phyloP scores from a whole-genome alignment of 1,139 yeast genomes.

The Yamadazyma triangularis region DNA sequence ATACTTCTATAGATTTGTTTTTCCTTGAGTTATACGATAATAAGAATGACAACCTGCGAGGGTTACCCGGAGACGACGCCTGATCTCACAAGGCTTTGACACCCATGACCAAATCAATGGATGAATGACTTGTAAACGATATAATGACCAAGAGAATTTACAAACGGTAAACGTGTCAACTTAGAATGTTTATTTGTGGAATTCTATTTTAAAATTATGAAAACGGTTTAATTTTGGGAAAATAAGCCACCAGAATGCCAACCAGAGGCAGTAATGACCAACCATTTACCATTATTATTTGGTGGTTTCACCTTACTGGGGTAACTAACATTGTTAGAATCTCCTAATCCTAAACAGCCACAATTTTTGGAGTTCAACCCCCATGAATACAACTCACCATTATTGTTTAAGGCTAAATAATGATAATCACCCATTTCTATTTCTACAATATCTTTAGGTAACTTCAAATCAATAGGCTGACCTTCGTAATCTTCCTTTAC shows the following conservation, averaged over 20 bases:
- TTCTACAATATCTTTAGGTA: constrained; percentile 40
- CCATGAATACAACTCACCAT: constrained; percentile 66
- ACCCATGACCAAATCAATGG: too few relatives aligned
- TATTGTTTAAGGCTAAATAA: constrained; percentile 53
- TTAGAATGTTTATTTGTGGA: too few relatives aligned
- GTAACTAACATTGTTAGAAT: constrained; percentile 20
- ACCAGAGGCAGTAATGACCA: constrained; percentile 65
- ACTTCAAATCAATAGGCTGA: constrained; percentile 30
- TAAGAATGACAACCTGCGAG: not conserved
- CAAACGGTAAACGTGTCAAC: too few relatives aligned
- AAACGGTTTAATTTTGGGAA: too few relatives aligned
- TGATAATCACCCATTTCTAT: constrained; percentile 76
- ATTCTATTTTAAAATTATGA: too few relatives aligned
- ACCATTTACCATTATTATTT: constrained; percentile 36
- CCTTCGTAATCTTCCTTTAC: constrained; percentile 29
- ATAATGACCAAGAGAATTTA: too few relatives aligned
- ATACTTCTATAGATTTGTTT: too few relatives aligned
- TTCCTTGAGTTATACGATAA: not conserved
- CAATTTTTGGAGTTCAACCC: constrained; percentile 60
- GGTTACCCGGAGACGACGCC: not conserved
- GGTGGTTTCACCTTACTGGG: constrained; percentile 41
- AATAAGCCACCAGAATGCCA: constrained; percentile 73
- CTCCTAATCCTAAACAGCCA: constrained; percentile 72
- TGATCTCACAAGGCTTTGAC: too few relatives aligned
- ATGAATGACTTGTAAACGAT: too few relatives aligned